Conservation (phyloP, 345 rosid species). For the Populus euphratica region DNA sequence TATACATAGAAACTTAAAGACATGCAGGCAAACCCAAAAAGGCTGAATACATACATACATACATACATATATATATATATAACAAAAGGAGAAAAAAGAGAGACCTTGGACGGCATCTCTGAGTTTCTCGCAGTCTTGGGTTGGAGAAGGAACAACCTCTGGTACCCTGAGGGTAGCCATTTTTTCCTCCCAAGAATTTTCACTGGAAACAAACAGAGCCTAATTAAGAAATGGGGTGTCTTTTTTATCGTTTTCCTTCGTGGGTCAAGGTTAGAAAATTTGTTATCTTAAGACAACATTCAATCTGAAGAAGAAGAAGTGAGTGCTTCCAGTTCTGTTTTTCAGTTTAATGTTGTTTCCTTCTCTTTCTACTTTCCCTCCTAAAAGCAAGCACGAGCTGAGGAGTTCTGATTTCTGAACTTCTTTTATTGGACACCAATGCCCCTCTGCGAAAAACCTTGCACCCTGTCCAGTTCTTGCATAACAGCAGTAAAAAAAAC, state of each 20-base stretch:
- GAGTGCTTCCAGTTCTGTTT: slow-evolving; percentile 6
- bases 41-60: neutral
- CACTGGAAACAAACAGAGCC: slow-evolving; percentile 4
- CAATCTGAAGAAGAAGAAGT: neutral
- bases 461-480: neutral
- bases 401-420: neutral
- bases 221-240: neutral
- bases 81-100: slow-evolving; percentile 14
- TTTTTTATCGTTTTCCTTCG: neutral
- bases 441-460: slow-evolving; percentile 5
- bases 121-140: slow-evolving; percentile 57
- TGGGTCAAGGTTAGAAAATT: neutral
- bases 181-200: slow-evolving; percentile 8
- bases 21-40: too few relatives aligned
- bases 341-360: slow-evolving; percentile 1
- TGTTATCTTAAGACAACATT: neutral
- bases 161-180: slow-evolving; percentile 64
- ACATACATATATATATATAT: neutral
- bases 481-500: neutral
- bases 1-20: neutral
- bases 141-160: slow-evolving; percentile 60
- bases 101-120: slow-evolving; percentile 65
- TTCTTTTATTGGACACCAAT: slow-evolving; percentile 13
- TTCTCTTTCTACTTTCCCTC: slow-evolving; percentile 33
- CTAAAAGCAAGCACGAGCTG: slow-evolving; percentile 12